Base-by-base conservation (phyloP, 2,329 filamentous ascomycete genomes). In the Anisogramma anomala region DNA sequence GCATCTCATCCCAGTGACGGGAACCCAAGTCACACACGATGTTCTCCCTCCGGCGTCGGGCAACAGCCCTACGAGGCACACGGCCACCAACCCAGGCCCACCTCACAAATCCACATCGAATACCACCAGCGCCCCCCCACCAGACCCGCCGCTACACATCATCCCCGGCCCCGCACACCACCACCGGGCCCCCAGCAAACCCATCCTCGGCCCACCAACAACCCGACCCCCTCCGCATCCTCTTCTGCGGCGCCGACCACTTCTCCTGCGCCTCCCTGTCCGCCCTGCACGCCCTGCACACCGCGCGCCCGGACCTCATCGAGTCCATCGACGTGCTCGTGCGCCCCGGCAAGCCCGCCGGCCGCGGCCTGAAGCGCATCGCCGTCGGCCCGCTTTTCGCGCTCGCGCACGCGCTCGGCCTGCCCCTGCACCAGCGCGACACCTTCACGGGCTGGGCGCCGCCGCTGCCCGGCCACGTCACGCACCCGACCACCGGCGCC, bases 181-280 rank as follows among this genome's bases (percentile, higher is more conserved):
- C n/a, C n/a, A n/a, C n/a, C n/a, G n/a, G n/a, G n/a, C n/a, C n/a
- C n/a, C n/a, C n/a, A n/a, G n/a, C n/a, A n/a, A n/a, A n/a, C n/a
- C n/a, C n/a, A n/a, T n/a, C n/a, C n/a, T n/a, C n/a, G n/a, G n/a
- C n/a, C n/a, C n/a, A n/a, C n/a, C n/a, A n/a, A n/a, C n/a, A n/a
- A n/a, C n/a, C 69, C 0, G 69, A 77, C 4, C 83, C 85, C 3
- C 68, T 98, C 23, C 73, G 79, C 25, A 86, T 98, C 40, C 72
- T 98, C 3, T 98, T 95, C 63, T 96, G 88, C 62, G 91, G 91
- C 48, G 91, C 89, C 3, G 91, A 98, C 59, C 71, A 79, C 2
- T 94, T 96, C 61, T 95, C 89, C 64, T 82, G 82, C 53, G 73
- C 72, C 39, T 85, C 86, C 1, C 67, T 98, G 36, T 65, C 65